Base-by-base conservation (phyloP, 176 grass and related monocot species). In the Thalia dealbata region DNA sequence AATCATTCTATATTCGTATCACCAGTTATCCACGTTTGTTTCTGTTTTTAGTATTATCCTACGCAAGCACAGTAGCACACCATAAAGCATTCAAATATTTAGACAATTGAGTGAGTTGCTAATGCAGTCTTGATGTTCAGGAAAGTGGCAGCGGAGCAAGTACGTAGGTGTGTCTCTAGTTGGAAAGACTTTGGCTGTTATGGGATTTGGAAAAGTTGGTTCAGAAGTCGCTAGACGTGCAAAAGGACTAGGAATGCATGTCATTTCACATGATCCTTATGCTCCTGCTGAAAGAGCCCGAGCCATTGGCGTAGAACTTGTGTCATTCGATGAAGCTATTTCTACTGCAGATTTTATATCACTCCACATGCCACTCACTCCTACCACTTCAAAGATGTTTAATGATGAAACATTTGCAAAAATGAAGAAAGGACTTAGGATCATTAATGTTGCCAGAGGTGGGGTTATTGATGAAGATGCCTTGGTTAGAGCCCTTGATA, bases 391-490 rank as follows among this genome's bases (percentile, higher is more conserved):
- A 63, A 63, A 63, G 24, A 27, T 63, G 23, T 63, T 63, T 11
- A 63, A 63, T 28, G 60, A 63, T 63, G 25, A 63, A 63, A 15
- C 25, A 28, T 63, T 63, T 29, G 61, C 61, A 16, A 63, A 63
- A 63, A 25, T 63, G 23, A 63, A 63, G 14, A 63, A 29, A 63
- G 25, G 61, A 63, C 23, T 63, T 63, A 63, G 13, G 25, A 29
- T 63, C 61, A 30, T 63, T 63, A 63, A 29, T 63, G 61, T 63
- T 63, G 61, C 26, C 25, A 63, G 61, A 25, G 61, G 61, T 29
- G 61, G 61, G 29, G 61, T 29, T 63, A 15, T 63, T 29, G 26
- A 63, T 16, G 26, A 63, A 63, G 61, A 63, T 63, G 61, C 61
- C 12, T 63, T 63, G 26, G 26, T 63, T 14, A 63, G 25, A 63